phyloP scores from a whole-genome alignment of 2,329 filamentous ascomycete genomes.

The Lachnellula suecica region DNA sequence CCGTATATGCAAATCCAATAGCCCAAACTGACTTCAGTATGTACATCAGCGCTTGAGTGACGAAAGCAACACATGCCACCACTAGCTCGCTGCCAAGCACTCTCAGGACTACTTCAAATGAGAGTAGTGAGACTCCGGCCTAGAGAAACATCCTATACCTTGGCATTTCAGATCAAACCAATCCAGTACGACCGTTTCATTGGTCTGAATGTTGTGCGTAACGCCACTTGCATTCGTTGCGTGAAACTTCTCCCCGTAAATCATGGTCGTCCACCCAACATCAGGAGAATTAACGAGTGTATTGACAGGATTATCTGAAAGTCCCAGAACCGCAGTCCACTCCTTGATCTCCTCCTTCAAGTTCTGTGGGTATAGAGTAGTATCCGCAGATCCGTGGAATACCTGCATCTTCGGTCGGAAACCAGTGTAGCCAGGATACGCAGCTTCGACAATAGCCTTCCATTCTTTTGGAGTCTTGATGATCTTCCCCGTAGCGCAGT shows the following conservation, averaged over 20 bases:
- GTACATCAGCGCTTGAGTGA: too few species aligned
- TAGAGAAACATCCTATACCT: constrained; percentile 4
- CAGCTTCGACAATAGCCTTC: constrained; percentile 40
- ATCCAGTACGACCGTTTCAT: constrained; percentile 18
- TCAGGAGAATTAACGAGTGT: constrained; percentile 25
- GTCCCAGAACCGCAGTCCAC: constrained; percentile 43
- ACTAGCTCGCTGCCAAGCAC: too few species aligned
- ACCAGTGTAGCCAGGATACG: constrained; percentile 37
- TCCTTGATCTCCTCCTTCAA: constrained; percentile 43
- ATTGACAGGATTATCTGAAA: constrained; percentile 22
- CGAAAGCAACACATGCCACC: too few species aligned
- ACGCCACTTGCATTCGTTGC: constrained; percentile 19
- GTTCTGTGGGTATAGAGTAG: constrained; percentile 36
- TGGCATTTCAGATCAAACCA: constrained; percentile 22
- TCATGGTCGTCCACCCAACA: constrained; percentile 27
- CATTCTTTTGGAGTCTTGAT: constrained; percentile 42
- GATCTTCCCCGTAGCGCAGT: constrained; percentile 40
- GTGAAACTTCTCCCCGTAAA: constrained; percentile 22
- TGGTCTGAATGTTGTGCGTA: constrained; percentile 24
- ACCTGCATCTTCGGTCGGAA: constrained; percentile 11
- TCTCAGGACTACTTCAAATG: not conserved
- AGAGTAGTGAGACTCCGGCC: not conserved
- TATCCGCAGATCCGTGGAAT: constrained; percentile 37
- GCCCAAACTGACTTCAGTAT: too few species aligned
- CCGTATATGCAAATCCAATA: too few species aligned